Evolutionary conservation across 306 rosid species (phyloP).

Genomic region (Sechiopsis laciniata): DNA sequence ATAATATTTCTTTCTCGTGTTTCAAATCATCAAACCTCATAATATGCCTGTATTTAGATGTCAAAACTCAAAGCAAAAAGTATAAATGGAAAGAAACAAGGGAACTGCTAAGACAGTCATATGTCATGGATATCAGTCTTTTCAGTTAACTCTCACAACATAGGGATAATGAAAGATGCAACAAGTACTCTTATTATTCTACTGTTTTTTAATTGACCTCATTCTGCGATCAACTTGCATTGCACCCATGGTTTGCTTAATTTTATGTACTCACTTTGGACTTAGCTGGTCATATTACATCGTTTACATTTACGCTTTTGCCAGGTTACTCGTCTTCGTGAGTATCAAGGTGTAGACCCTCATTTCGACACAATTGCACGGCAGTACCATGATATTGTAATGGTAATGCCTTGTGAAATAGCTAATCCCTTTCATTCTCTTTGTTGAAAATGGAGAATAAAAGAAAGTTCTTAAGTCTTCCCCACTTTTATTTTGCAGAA

Average conservation of each 20-base stretch:
- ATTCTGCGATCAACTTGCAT: not conserved
- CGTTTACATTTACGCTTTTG: slow-evolving; percentile 3
- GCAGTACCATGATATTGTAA: slow-evolving; percentile 71
- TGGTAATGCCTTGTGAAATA: slow-evolving; percentile 35
- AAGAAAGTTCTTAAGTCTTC: not conserved
- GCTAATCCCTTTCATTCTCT: not conserved
- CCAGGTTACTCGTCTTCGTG: slow-evolving; percentile 80
- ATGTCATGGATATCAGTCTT: not conserved
- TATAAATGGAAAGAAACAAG: not conserved
- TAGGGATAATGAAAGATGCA: not conserved
- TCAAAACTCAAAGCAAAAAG: not conserved
- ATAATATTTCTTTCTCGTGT: no score
- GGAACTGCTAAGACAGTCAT: not conserved
- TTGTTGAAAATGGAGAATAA: slow-evolving; percentile 2
- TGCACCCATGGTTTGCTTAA: not conserved
- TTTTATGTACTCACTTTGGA: not conserved
- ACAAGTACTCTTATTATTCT: slow-evolving; percentile 4
- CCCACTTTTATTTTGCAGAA: slow-evolving; percentile 43
- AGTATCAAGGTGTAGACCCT: slow-evolving; percentile 91
- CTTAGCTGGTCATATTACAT: not conserved
- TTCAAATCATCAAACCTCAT: not conserved
- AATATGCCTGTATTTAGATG: not conserved
- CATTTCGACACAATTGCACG: slow-evolving; percentile 77
- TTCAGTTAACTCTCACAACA: not conserved
- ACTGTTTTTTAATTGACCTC: not conserved